Percentiles rank a stretch among this genome's conserved stretches.
Evolutionary conservation across 768 basidiomycete species (phyloP).

Genomic region (Boletus pseudopeckii): DNA sequence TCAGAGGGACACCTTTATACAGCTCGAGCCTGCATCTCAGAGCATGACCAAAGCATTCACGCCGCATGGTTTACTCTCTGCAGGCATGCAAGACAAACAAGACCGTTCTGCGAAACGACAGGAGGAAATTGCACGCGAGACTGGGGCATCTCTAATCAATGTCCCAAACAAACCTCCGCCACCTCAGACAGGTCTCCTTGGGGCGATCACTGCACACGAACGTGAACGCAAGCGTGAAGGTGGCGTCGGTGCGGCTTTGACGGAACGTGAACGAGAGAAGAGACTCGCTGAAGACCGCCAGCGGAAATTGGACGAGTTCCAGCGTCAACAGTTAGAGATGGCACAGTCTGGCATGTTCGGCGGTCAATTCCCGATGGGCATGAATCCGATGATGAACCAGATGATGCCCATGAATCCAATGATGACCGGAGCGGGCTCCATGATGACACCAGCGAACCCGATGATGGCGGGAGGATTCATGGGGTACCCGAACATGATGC

Average conservation of each 20-base stretch:
- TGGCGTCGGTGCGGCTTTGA: constrained; percentile 90
- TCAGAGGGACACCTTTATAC: constrained; percentile 61
- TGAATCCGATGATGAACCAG: constrained; percentile 54
- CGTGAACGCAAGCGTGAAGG: constrained; percentile 92
- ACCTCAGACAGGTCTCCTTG: constrained; percentile 92
- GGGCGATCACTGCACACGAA: constrained; percentile 94
- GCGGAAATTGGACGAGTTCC: constrained; percentile 87
- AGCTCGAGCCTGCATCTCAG: constrained; percentile 65
- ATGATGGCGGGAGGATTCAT: constrained; percentile 52
- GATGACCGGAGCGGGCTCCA: constrained; percentile 52
- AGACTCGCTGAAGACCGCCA: constrained; percentile 90
- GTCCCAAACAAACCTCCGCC: constrained; percentile 94
- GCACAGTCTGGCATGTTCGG: constrained; percentile 79
- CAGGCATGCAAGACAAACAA: constrained; percentile 92
- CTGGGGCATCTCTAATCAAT: constrained; percentile 88
- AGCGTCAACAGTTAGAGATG: constrained; percentile 86
- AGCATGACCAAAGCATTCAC: constrained; percentile 92
- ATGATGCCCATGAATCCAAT: constrained; percentile 54
- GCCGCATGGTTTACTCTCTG: constrained; percentile 90
- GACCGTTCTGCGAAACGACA: constrained; percentile 94
- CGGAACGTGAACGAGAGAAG: constrained; percentile 93
- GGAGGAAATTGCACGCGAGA: constrained; percentile 90
- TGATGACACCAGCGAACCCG: constrained; percentile 48
- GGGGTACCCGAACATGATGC: constrained; percentile 42
- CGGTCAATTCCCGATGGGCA: constrained; percentile 41